Evolutionary conservation across 768 basidiomycete genomes (phyloP).

Genomic region (Podaxis sp.): DNA sequence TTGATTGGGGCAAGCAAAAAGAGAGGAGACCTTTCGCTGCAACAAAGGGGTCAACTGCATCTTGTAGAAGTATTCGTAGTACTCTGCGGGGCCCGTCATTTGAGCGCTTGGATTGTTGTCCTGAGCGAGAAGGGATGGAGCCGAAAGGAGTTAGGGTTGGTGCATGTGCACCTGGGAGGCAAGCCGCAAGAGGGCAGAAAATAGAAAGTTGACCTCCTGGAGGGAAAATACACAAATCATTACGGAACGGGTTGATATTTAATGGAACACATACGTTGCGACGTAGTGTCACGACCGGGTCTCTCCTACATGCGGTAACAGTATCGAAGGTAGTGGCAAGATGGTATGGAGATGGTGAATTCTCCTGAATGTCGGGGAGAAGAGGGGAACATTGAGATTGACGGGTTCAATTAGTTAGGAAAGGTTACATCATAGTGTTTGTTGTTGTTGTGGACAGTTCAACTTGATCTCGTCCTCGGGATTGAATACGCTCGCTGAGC

Average conservation of each 20-base stretch:
- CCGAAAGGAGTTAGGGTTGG: too few species aligned
- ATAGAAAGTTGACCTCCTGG: too few species aligned
- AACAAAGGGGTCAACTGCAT: too few species aligned
- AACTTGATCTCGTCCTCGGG: background rate
- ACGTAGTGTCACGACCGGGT: background rate
- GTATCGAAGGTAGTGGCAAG: background rate
- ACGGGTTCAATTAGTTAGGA: background rate
- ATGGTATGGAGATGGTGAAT: background rate
- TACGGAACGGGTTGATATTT: background rate
- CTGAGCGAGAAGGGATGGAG: too few species aligned
- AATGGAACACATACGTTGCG: background rate
- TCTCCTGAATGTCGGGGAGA: background rate
- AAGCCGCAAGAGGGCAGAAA: too few species aligned
- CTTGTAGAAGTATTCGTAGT: too few species aligned
- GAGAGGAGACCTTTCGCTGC: too few species aligned
- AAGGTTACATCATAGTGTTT: background rate
- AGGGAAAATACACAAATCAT: too few species aligned
- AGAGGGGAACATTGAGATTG: background rate
- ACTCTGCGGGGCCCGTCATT: too few species aligned
- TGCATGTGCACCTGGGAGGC: too few species aligned
- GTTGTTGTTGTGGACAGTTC: constrained; percentile 11
- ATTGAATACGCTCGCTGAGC: background rate
- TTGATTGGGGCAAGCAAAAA: background rate
- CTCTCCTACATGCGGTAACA: background rate
- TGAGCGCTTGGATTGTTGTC: too few species aligned